phyloP scores from a whole-genome alignment of 805 yeast species.

The Cyberlindnera euphorbiiphila region DNA sequence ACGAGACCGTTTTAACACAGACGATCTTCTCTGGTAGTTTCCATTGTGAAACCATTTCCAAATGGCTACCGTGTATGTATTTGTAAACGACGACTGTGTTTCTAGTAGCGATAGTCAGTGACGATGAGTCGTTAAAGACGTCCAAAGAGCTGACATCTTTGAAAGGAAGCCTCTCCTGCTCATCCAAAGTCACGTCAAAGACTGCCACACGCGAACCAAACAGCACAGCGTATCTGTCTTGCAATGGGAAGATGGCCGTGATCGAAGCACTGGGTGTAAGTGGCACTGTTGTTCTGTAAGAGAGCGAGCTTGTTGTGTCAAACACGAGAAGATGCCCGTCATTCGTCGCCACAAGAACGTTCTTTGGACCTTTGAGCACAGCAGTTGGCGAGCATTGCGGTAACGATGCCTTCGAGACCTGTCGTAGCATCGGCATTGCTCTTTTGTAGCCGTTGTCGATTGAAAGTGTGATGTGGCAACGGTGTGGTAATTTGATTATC shows the following conservation, averaged over 20 bases:
- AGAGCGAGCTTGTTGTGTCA: constrained; percentile 1
- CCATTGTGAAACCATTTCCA: constrained; percentile 26
- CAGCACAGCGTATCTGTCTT: constrained; percentile 4
- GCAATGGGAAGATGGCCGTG: constrained; percentile 1
- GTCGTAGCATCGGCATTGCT: constrained; percentile 7
- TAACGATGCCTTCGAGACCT: not conserved
- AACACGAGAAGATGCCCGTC: constrained; percentile 11
- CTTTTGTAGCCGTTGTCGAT: not conserved
- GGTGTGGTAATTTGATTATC: not conserved
- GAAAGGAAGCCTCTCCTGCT: constrained; percentile 20
- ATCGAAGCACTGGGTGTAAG: constrained; percentile 9
- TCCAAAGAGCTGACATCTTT: constrained; percentile 13
- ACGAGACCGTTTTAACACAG: constrained; percentile 22
- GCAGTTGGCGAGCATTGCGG: constrained; percentile 12
- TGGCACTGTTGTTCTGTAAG: constrained; percentile 3
- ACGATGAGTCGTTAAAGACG: constrained; percentile 2
- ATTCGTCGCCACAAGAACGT: constrained; percentile 10
- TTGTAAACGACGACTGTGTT: constrained; percentile 16
- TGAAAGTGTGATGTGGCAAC: too few species aligned
- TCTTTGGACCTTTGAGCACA: constrained; percentile 1
- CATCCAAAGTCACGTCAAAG: constrained; percentile 14
- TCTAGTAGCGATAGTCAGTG: constrained; percentile 18
- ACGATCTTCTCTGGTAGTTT: constrained; percentile 27
- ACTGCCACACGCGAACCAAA: constrained; percentile 6
- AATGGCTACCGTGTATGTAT: constrained; percentile 20